These are phyloP conservation scores for Vitis hybrid DNA, from an alignment of 177 flowering plant genomes.

Conservation along the genomic window DNA sequence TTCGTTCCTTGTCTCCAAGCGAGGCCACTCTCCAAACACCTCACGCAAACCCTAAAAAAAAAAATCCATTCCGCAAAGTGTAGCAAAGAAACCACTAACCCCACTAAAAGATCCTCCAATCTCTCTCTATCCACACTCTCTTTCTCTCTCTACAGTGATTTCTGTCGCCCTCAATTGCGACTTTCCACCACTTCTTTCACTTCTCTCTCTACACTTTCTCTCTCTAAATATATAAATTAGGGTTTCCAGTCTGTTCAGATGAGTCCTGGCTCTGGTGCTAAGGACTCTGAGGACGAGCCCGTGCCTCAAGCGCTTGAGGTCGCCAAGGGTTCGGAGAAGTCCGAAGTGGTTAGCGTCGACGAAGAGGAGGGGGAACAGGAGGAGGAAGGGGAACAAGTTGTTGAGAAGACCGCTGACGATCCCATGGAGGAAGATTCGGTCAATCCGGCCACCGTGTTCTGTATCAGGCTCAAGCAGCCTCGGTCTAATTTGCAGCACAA, in stretches of 20 bases:
- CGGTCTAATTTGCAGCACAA: slow-evolving; percentile 74
- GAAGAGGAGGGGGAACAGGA: slow-evolving; percentile 23
- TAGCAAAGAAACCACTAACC: slow-evolving; percentile 10
- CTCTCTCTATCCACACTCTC: slow-evolving; percentile 10
- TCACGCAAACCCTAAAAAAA: background rate
- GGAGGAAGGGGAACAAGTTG: background rate
- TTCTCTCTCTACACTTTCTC: slow-evolving; percentile 23
- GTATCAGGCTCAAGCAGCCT: slow-evolving; percentile 83
- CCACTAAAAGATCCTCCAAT: slow-evolving; percentile 12
- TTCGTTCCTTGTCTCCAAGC: background rate
- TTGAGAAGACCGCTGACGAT: slow-evolving; percentile 27
- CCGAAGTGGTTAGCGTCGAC: slow-evolving; percentile 12
- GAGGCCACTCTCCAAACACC: background rate
- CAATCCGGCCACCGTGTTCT: slow-evolving; percentile 73
- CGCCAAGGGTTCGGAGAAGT: slow-evolving; percentile 19
- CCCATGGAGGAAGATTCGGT: slow-evolving; percentile 62
- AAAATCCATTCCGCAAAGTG: background rate
- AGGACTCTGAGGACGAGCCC: slow-evolving; percentile 37
- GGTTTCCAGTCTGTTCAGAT: slow-evolving; percentile 37
- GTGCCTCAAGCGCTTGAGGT: slow-evolving; percentile 20
- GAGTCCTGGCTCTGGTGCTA: slow-evolving; percentile 27
- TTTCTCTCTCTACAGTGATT: slow-evolving; percentile 42
- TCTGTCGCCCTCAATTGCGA: slow-evolving; percentile 83
- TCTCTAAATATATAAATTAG: slow-evolving; percentile 36
- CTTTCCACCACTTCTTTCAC: slow-evolving; percentile 45